Percentiles rank a stretch among this genome's conserved stretches.
These are phyloP conservation scores for Nymphaea colorata DNA, from an alignment of 164 flowering plant species.

Conservation along the genomic window DNA sequence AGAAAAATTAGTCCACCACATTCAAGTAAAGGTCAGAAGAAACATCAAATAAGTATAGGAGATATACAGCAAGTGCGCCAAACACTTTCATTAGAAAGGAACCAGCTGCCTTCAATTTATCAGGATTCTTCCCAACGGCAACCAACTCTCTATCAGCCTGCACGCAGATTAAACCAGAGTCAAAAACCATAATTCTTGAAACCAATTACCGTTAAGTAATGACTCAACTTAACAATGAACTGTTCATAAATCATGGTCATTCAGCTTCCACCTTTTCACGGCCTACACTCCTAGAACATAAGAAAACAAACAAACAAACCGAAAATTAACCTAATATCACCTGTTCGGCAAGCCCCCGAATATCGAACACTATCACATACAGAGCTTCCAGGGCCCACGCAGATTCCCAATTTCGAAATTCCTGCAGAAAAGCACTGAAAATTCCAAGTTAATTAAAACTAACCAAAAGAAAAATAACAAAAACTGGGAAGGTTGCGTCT, in stretches of 20 bases:
- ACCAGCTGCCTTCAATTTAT: conserved; percentile 95
- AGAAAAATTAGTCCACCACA: too few relatives aligned
- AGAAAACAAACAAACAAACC: not conserved
- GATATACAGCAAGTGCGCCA: conserved; percentile 89
- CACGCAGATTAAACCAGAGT: conserved; percentile 6
- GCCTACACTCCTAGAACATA: too few relatives aligned
- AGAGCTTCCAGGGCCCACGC: conserved; percentile 94
- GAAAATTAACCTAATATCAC: conserved; percentile 19
- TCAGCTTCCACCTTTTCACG: too few relatives aligned
- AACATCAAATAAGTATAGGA: not conserved
- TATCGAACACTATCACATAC: conserved; percentile 65
- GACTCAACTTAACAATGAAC: too few relatives aligned
- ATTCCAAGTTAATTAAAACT: conserved; percentile 1
- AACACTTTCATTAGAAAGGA: conserved; percentile 97
- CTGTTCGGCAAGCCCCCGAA: conserved; percentile 91
- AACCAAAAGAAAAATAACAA: not conserved
- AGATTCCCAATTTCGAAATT: conserved; percentile 93
- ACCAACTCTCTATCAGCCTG: conserved; percentile 93
- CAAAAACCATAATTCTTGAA: not conserved
- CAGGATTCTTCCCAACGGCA: conserved; percentile 67
- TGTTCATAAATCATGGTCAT: too few relatives aligned
- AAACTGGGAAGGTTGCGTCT: not conserved
- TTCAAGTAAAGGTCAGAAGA: too few relatives aligned
- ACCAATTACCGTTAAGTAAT: not conserved
- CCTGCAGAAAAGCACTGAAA: conserved; percentile 85